Evolutionary conservation across 306 rosid genomes (phyloP), one percentile per base, ranked within the genome.

Genomic region (Pyrus bretschneideri): DNA sequence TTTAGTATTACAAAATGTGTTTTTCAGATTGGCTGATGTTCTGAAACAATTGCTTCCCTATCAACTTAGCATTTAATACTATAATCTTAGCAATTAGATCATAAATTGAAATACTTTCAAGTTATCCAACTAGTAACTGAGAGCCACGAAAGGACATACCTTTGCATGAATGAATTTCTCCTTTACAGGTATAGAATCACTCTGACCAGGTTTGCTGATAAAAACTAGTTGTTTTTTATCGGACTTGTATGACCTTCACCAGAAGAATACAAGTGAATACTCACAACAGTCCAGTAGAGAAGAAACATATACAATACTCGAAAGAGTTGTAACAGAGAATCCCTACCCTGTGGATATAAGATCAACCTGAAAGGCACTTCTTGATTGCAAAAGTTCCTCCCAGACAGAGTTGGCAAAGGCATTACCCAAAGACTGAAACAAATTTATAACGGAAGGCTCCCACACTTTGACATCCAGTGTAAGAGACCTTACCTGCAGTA

Each of bases 101-200:
- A 29, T 15, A 46, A 46, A 69, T 27, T 69, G 6, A 23, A 69
- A 49, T 27, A 29, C 29, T 44, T 29, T 38, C 6, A 25, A 25
- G 44, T 42, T 21, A 44, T 23, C 77, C 42, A 27, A 17, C 42
- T 27, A 31, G n/a, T 3, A 9, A 42, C 67, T 63, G 21, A 23
- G 38, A 22, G 69, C 64, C 62, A 58, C 42, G 69, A 13, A n/a
- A 51, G 23, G 78, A 8, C 79, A 57, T 81, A 96, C 99, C 98
- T 96, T 96, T 65, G 98, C 98, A 77, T 96, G 93, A 83, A 96
- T 96, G 87, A 92, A 96, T 80, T 96, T 96, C 87, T 96, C 99
- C 88, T 96, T 96, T 73, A 96, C 96, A 9, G 96, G 80, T 80
- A 96, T 88, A 77, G 98, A 86, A 84, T 96, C 98, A 77, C 91